Evolutionary conservation across 768 basidiomycete genomes (phyloP).

Genomic region (Cystofilobasidium capitatum): DNA sequence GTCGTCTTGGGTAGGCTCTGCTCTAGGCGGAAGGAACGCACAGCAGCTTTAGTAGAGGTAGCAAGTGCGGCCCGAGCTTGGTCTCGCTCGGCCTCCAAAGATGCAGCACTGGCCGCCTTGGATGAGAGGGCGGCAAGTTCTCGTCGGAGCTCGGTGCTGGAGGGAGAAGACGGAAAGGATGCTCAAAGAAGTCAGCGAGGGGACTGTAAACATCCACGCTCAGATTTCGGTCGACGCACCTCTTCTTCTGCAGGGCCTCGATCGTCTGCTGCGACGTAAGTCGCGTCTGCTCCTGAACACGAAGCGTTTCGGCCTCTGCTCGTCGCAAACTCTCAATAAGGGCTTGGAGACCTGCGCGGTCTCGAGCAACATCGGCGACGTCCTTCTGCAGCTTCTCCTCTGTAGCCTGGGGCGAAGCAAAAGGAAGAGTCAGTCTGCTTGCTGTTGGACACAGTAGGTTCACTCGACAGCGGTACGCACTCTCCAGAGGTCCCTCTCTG

Average conservation of each 20-base stretch:
- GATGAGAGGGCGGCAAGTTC: conserved; percentile 47
- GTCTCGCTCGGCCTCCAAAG: background rate
- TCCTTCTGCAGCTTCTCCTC: conserved; percentile 75
- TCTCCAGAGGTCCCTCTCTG: conserved; percentile 92
- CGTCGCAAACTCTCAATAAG: conserved; percentile 81
- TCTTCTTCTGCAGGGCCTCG: conserved; percentile 66
- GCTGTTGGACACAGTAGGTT: conserved; percentile 29
- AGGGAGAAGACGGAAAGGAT: background rate
- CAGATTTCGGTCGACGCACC: too few species aligned
- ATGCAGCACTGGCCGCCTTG: background rate
- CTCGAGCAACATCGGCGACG: conserved; percentile 66
- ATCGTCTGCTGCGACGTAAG: conserved; percentile 69
- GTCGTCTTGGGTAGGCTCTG: background rate
- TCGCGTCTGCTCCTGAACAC: conserved; percentile 71
- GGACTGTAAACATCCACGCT: background rate
- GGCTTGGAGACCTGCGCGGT: conserved; percentile 75
- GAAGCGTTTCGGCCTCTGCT: conserved; percentile 80
- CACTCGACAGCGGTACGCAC: conserved; percentile 41
- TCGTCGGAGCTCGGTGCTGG: conserved; percentile 60
- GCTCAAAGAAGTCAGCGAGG: background rate
- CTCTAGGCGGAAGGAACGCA: background rate
- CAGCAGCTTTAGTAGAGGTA: background rate
- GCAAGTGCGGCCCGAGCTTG: background rate
- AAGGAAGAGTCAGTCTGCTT: background rate
- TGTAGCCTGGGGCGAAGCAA: conserved; percentile 48